A percentile compares a stretch with the other conserved stretches of the same genome.
phyloP scores from a whole-genome alignment of 2,329 filamentous ascomycete genomes.

The Exophiala bonariae region DNA sequence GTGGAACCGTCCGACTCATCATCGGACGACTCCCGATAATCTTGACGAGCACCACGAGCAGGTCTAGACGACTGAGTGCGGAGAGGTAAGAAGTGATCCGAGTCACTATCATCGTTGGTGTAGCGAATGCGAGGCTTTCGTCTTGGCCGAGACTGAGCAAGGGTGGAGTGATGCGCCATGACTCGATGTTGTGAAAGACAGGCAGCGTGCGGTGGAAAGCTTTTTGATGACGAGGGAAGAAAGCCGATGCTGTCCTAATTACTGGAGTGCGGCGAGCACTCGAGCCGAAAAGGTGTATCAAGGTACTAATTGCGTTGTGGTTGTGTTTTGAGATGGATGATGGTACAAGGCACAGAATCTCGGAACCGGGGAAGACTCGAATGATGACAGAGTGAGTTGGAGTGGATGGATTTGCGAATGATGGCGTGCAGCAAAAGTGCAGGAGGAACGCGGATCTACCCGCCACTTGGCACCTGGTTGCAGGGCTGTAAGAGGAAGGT shows the following conservation, averaged over 20 bases:
- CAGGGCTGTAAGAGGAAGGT: too few relatives aligned
- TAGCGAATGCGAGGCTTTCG: conserved; percentile 15
- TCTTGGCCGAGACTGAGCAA: conserved; percentile 7
- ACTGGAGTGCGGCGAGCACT: too few relatives aligned
- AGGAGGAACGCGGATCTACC: too few relatives aligned
- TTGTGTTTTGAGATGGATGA: too few relatives aligned
- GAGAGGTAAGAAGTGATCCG: conserved; percentile 4
- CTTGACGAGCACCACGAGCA: conserved; percentile 10
- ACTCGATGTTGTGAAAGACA: neutral
- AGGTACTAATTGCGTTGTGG: too few relatives aligned
- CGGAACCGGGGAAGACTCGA: neutral
- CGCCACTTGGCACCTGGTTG: too few relatives aligned
- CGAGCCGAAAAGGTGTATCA: too few relatives aligned
- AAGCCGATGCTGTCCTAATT: too few relatives aligned
- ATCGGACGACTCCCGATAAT: conserved; percentile 20
- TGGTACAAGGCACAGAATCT: too few relatives aligned
- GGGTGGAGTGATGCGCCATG: conserved; percentile 4
- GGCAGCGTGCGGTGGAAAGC: too few relatives aligned
- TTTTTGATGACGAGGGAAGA: too few relatives aligned
- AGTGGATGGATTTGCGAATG: neutral
- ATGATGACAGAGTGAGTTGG: neutral
- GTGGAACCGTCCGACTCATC: conserved; percentile 8
- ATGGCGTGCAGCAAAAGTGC: neutral
- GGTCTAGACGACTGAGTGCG: conserved; percentile 12
- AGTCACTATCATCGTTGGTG: conserved; percentile 15